Evolutionary conservation across 441 rosid genomes (phyloP).

Genomic region (Gossypium aridum): DNA sequence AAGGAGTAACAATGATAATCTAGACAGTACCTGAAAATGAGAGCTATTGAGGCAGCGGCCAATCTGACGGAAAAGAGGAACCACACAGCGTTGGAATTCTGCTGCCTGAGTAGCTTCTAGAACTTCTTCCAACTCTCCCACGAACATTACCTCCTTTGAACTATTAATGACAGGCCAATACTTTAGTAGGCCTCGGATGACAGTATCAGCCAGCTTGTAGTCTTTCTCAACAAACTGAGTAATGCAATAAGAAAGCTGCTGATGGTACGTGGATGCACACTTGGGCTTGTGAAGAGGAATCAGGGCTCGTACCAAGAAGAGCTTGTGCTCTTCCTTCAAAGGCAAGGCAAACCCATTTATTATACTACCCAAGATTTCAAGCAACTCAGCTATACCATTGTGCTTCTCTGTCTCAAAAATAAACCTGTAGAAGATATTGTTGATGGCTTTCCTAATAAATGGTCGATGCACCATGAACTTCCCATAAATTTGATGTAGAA

Average conservation of each 20-base stretch:
- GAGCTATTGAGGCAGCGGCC: constrained; percentile 75
- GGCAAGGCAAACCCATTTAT: constrained; percentile 83
- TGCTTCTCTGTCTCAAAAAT: constrained; percentile 65
- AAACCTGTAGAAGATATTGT: constrained; percentile 61
- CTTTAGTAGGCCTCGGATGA: constrained; percentile 70
- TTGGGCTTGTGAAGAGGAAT: constrained; percentile 89
- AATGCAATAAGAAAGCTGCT: constrained; percentile 77
- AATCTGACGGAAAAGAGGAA: constrained; percentile 63
- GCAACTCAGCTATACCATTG: constrained; percentile 57
- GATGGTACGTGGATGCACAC: constrained; percentile 65
- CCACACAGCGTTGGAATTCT: constrained; percentile 83
- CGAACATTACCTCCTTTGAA: constrained; percentile 69
- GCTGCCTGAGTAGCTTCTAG: constrained; percentile 78
- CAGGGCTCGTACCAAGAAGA: constrained; percentile 69
- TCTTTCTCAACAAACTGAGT: constrained; percentile 91
- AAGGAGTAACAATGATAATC: not conserved
- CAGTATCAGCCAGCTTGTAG: constrained; percentile 71
- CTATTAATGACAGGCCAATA: constrained; percentile 83
- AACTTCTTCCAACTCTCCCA: constrained; percentile 91
- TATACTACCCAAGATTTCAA: constrained; percentile 71
- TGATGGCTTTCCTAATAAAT: constrained; percentile 70
- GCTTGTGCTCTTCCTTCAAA: constrained; percentile 87
- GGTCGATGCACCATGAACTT: constrained; percentile 84
- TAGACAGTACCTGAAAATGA: constrained; percentile 69
- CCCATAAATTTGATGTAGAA: constrained; percentile 70